A percentile compares a stretch with the other conserved stretches of the same genome.
phyloP scores from a whole-genome alignment of 441 rosid genomes.

The Caryocar brasiliense region DNA sequence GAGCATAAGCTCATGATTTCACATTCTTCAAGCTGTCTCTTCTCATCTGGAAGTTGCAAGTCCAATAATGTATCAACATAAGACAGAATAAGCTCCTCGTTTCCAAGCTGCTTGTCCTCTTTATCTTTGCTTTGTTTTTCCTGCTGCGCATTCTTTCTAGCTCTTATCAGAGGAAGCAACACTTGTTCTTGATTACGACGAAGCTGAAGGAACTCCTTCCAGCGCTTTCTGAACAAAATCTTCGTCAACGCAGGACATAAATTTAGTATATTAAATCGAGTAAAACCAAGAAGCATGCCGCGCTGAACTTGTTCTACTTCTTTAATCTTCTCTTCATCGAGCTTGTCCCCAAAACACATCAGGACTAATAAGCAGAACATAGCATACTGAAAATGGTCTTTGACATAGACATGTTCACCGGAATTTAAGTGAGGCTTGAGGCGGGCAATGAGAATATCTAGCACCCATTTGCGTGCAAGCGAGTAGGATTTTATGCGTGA shows the following conservation, averaged over 20 bases:
- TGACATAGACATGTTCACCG: not conserved
- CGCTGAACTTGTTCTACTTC: conserved; percentile 9
- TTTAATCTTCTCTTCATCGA: conserved; percentile 18
- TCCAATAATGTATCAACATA: conserved; percentile 11
- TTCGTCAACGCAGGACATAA: conserved; percentile 1
- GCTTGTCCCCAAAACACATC: conserved; percentile 28
- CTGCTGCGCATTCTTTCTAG: not conserved
- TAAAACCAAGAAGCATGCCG: not conserved
- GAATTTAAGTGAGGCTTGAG: not conserved
- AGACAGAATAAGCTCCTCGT: not conserved
- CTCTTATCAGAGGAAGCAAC: conserved; percentile 1
- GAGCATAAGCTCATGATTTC: conserved; percentile 6
- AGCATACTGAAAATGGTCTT: conserved; percentile 15
- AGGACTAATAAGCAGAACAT: conserved; percentile 23
- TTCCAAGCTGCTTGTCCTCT: too few species aligned
- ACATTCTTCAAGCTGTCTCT: conserved; percentile 5
- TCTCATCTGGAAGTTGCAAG: conserved; percentile 6
- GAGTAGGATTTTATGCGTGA: conserved; percentile 15
- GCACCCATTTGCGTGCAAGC: conserved; percentile 15
- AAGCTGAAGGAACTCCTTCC: conserved; percentile 1
- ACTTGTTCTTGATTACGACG: not conserved
- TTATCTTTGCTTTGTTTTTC: not conserved
- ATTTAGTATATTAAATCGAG: conserved; percentile 6
- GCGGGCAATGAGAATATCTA: conserved; percentile 9
- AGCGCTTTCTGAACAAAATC: not conserved